Evolutionary conservation across 2,329 filamentous ascomycete genomes (phyloP), one percentile per base, ranked within the genome.

Genomic region (Pseudogymnoascus sp.): DNA sequence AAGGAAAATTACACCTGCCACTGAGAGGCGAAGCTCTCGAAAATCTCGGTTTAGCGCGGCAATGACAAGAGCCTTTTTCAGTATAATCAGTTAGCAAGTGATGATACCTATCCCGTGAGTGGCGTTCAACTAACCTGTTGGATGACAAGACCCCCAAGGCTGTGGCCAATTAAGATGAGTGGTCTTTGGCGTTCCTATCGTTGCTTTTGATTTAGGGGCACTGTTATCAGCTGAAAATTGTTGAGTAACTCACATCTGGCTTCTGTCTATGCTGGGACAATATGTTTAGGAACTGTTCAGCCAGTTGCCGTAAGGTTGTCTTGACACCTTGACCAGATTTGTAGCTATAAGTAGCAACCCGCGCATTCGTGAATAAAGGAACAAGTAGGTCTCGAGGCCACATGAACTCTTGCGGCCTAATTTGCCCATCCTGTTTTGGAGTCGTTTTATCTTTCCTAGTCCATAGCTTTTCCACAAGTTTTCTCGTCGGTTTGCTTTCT

Each of bases 331-430:
- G 57, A 30, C 63, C 63, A 10, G 62, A 65, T 55, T 65, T 59
- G 52, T 65, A 65, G 37, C 62, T 64, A 59, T 64, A 64, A 1
- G 62, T 63, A 6, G 62, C 62, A 19, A 64, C 60, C 26, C 63
- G 59, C 15, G 59, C 62, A 57, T 64, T 48, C 37, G 52, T 38
- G 30, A 64, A 64, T 28, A 26, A 26, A 13, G 62, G 63, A 21
- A 63, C 62, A 8, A 63, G 58, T 28, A 61, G 39, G 37, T 65
- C 63, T 35, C 61, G 57, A 21, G 60, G 23, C 63, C 61, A 65
- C 61, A 65, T 64, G 23, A 59, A 15, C 45, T 59, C 60, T 21
- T n/a, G 13, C 5, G 35, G 18, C 19, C 45, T 35, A 57, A 59
- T 60, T 37, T 63, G 34, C 19, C 30, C 5, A 18, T 30, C 57